Percentiles rank a stretch among this genome's conserved stretches.
phyloP scores from a whole-genome alignment of 2,329 filamentous ascomycete genomes.

The Fusarium udum region DNA sequence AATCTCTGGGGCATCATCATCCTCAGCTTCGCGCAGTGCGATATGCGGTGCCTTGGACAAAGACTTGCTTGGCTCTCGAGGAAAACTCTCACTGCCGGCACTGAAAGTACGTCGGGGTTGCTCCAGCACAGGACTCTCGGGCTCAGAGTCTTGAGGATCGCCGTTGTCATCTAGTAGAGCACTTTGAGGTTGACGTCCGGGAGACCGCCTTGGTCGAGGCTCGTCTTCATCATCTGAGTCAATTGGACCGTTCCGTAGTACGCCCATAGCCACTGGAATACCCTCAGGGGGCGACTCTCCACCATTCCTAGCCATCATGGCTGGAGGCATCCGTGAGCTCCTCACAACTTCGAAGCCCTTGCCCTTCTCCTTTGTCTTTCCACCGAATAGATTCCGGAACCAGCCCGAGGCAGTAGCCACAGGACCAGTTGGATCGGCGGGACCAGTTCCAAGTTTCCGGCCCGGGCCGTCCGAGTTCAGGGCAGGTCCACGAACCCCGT shows the following conservation, averaged over 20 bases:
- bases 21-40: slow-evolving; percentile 37
- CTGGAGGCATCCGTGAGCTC: slow-evolving; percentile 85
- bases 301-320: slow-evolving; percentile 68
- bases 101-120: slow-evolving; percentile 44
- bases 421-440: slow-evolving; percentile 91
- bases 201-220: slow-evolving; percentile 39
- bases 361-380: slow-evolving; percentile 91
- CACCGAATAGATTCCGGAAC: slow-evolving; percentile 81
- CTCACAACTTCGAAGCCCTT: slow-evolving; percentile 98
- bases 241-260: slow-evolving; percentile 67
- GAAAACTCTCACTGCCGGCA: slow-evolving; percentile 54
- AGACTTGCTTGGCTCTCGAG: slow-evolving; percentile 34
- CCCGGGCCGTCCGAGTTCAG: slow-evolving; percentile 83
- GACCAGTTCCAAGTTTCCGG: slow-evolving; percentile 89
- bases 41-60: slow-evolving; percentile 35
- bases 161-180: slow-evolving; percentile 59
- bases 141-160: slow-evolving; percentile 57
- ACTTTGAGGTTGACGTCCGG: slow-evolving; percentile 42
- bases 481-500: slow-evolving; percentile 88
- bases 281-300: slow-evolving; percentile 74
- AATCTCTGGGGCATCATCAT: slow-evolving; percentile 63
- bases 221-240: slow-evolving; percentile 69
- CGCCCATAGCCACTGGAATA: slow-evolving; percentile 71
- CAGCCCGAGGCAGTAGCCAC: slow-evolving; percentile 90
- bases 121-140: slow-evolving; percentile 48